These are phyloP conservation scores for Ramalina intermedia DNA, from an alignment of 495 filamentous ascomycete species.

Conservation along the genomic window DNA sequence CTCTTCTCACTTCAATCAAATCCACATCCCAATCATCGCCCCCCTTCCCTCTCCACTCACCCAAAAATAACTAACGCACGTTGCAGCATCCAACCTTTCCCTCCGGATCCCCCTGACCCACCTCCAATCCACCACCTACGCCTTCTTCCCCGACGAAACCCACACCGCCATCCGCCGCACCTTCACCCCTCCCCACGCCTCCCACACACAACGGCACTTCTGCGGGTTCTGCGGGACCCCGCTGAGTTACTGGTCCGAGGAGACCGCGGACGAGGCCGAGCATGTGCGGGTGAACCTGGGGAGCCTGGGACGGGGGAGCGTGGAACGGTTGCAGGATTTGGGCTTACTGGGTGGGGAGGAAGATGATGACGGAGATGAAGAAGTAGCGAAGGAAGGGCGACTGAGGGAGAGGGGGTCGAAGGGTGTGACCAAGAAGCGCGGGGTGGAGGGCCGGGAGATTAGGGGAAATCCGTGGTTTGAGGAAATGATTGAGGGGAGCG, in stretches of 20 bases:
- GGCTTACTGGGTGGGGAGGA: slow-evolving; percentile 37
- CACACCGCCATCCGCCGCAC: slow-evolving; percentile 52
- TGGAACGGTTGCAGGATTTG: slow-evolving; percentile 52
- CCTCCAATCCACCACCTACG: slow-evolving; percentile 55
- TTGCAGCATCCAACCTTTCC: slow-evolving; percentile 18
- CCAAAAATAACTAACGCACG: background rate
- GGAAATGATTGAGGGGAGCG: slow-evolving; percentile 58
- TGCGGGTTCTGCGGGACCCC: slow-evolving; percentile 84
- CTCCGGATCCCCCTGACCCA: slow-evolving; percentile 66
- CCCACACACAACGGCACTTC: slow-evolving; percentile 55
- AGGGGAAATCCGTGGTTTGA: slow-evolving; percentile 72
- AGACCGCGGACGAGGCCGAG: slow-evolving; percentile 49
- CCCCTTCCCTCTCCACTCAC: background rate
- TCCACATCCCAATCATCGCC: background rate
- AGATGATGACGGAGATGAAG: background rate
- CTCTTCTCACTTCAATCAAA: no score
- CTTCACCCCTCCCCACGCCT: slow-evolving; percentile 47
- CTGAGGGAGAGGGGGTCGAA: slow-evolving; percentile 23
- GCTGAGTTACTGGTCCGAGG: slow-evolving; percentile 65
- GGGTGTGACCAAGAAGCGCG: slow-evolving; percentile 13
- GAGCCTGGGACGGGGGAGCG: slow-evolving; percentile 49
- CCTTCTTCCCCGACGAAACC: slow-evolving; percentile 68
- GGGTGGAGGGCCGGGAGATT: slow-evolving; percentile 23
- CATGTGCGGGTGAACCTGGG: slow-evolving; percentile 64
- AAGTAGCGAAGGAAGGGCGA: slow-evolving; percentile 10